Evolutionary conservation across 2,329 filamentous ascomycete genomes (phyloP).

Genomic region (Boeremia exigua): DNA sequence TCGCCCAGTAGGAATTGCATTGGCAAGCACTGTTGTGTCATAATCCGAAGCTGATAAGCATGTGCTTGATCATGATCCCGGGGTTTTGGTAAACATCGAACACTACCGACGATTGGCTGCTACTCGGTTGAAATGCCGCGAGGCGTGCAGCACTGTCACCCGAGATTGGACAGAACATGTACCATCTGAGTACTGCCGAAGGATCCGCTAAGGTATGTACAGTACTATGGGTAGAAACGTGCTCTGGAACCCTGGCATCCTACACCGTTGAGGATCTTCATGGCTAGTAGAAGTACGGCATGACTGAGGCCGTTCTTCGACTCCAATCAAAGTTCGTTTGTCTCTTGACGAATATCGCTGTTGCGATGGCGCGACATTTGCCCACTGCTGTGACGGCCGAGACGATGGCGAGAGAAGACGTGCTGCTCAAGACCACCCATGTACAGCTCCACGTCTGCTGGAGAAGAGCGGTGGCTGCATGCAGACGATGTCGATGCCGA

Average conservation of each 20-base stretch:
- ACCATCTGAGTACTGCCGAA: conserved; percentile 13
- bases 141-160: conserved; percentile 28
- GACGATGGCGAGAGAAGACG: not conserved
- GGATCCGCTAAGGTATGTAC: conserved; percentile 22
- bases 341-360: not conserved
- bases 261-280: conserved; percentile 20
- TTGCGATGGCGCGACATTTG: not conserved
- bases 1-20: not conserved
- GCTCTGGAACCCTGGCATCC: conserved; percentile 22
- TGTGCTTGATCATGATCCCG: conserved; percentile 35
- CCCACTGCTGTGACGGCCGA: not conserved
- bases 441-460: conserved; percentile 21
- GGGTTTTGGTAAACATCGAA: conserved; percentile 27
- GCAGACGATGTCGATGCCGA: conserved; percentile 27
- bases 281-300: conserved; percentile 1
- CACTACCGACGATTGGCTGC: conserved; percentile 34
- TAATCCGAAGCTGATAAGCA: conserved; percentile 40
- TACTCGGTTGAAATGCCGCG: conserved; percentile 38
- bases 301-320: not conserved
- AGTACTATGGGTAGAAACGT: conserved; percentile 32
- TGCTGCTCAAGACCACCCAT: conserved; percentile 13
- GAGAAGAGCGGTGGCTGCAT: conserved; percentile 32
- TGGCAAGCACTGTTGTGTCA: conserved; percentile 16
- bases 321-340: not conserved
- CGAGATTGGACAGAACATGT: conserved; percentile 26